phyloP scores from a whole-genome alignment of 805 yeast genomes.

The Citeromyces matritensis region DNA sequence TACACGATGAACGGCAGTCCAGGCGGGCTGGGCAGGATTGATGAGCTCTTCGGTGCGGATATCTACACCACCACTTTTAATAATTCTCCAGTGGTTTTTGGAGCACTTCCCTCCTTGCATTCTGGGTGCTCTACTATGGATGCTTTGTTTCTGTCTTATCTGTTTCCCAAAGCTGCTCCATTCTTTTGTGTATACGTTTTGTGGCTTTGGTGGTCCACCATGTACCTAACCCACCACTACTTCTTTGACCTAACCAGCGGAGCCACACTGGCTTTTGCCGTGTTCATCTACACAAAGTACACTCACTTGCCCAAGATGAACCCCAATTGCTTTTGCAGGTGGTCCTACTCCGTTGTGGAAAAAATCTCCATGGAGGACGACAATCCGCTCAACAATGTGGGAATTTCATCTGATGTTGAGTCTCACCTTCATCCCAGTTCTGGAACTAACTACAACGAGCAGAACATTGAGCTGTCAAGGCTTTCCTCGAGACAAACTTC shows the following conservation, averaged over 20 bases:
- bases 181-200: slow-evolving; percentile 65
- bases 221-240: slow-evolving; percentile 95
- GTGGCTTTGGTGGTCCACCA: slow-evolving; percentile 97
- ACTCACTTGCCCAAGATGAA: slow-evolving; percentile 46
- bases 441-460: too few species aligned
- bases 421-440: too few species aligned
- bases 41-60: slow-evolving; percentile 60
- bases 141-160: slow-evolving; percentile 68
- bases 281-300: slow-evolving; percentile 57
- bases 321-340: slow-evolving; percentile 43
- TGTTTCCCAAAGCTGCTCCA: slow-evolving; percentile 59
- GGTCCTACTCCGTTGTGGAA: slow-evolving; percentile 39
- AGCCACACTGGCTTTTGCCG: slow-evolving; percentile 59
- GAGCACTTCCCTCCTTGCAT: slow-evolving; percentile 66
- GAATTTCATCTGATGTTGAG: too few species aligned
- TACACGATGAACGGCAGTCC: slow-evolving; percentile 89
- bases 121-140: slow-evolving; percentile 93
- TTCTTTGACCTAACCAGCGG: slow-evolving; percentile 93
- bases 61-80: slow-evolving; percentile 72
- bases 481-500: too few species aligned
- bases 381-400: too few species aligned
- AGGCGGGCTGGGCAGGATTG: slow-evolving; percentile 88
- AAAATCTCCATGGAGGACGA: slow-evolving; percentile 13
- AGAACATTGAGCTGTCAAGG: too few species aligned
- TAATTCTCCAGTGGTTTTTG: slow-evolving; percentile 81